Base-by-base conservation (phyloP, 257 asterid genomes). In the Solanum verrucosum region DNA sequence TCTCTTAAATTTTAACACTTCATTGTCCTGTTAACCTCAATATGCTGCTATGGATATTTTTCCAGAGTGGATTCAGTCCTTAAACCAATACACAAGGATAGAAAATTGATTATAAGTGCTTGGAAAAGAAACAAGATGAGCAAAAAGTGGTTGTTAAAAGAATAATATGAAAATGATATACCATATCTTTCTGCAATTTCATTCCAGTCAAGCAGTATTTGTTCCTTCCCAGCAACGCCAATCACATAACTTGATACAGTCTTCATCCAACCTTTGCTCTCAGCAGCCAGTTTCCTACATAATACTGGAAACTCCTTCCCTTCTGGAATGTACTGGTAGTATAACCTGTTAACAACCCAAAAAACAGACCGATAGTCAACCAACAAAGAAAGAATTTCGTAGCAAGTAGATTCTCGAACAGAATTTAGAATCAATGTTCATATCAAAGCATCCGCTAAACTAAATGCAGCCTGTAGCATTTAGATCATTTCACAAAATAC, bases 301-400 rank as follows among this genome's bases (percentile, higher is more conserved):
- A 97, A 93, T 59, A 97, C 91, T 3, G 99, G 98, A 89, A 93
- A 96, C 90, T 97, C 99, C 93, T 96, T 97, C 83, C 97, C 98
- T 84, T 94, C 98, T 21, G 98, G 98, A 83, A 96, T 91, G 92
- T 93, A 94, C 89, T 94, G 98, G 87, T 94, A 93, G 90, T 97
- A 97, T 91, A 94, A 88, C 99, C 99, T 96, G 88, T 87, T 89
- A 52, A 87, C 37, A 79, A 7, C 27, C 27, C 90, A 79, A 86
- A 84, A 52, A 44, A 84, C 5, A n/a, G 12, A 83, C 79, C 75
- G 15, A 13, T 14, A 14, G 12, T 71, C 63, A 56, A n/a, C 44
- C 37, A 40, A 25, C 49, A 71, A 68, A 67, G 11, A 49, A 79
- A 79, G 9, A 44, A 18, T 15, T 27, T 27, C 11, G 37, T 46